Percentiles rank a stretch among this genome's conserved stretches.
Conservation (phyloP, 805 yeast genomes). For the Alloascoidea hylecoeti region DNA sequence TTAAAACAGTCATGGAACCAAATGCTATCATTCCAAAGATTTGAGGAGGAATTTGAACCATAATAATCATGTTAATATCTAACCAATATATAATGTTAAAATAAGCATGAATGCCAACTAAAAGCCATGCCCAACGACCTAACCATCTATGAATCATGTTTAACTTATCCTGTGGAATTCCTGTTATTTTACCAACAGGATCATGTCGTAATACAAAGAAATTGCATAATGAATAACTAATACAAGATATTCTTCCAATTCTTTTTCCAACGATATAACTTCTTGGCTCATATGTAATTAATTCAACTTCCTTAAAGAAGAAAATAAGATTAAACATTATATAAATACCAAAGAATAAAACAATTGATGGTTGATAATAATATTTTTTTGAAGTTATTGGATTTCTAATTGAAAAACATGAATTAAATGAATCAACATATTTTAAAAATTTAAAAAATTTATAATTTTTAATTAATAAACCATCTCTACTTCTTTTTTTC, state of each 20-base stretch:
- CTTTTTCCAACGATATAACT: constrained; percentile 27
- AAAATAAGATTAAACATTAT: constrained; percentile 18
- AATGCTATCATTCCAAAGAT: constrained; percentile 34
- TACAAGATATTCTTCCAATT: constrained; percentile 23
- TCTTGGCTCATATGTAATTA: constrained; percentile 24
- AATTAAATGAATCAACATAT: constrained; percentile 16
- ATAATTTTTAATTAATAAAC: too few species aligned
- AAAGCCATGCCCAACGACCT: constrained; percentile 23
- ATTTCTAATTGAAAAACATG: constrained; percentile 13
- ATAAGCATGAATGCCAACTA: constrained; percentile 22
- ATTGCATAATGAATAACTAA: constrained; percentile 24
- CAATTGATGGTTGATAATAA: constrained; percentile 27
- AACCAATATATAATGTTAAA: constrained; percentile 25
- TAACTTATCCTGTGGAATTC: constrained; percentile 25
- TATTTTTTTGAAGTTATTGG: constrained; percentile 10
- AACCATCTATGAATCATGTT: constrained; percentile 29
- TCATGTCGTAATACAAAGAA: constrained; percentile 25
- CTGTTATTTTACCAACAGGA: constrained; percentile 22
- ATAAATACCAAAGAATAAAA: constrained; percentile 16
- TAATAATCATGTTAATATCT: constrained; percentile 19
- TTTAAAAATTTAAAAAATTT: too few species aligned
- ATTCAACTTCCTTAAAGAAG: constrained; percentile 19
- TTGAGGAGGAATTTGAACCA: constrained; percentile 32
- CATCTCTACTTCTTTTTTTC: neutral
- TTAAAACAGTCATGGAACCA: constrained; percentile 20